phyloP scores from a whole-genome alignment of 441 rosid species.

The Breynia disticha region DNA sequence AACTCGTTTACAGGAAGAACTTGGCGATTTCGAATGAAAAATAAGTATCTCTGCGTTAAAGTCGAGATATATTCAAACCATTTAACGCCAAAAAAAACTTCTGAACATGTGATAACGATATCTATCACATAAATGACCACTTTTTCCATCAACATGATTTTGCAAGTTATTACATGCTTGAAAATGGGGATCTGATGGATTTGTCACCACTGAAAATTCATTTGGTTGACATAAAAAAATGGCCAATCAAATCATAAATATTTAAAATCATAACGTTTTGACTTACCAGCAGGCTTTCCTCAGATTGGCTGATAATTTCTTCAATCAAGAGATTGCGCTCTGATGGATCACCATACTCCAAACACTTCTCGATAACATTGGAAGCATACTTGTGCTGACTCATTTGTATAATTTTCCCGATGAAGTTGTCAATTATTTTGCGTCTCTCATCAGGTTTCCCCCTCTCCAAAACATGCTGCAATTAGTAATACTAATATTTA shows the following conservation, averaged over 20 bases:
- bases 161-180: background rate
- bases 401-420: conserved; percentile 48
- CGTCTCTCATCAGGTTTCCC: conserved; percentile 44
- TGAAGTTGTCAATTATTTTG: conserved; percentile 44
- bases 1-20: too few relatives aligned
- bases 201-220: background rate
- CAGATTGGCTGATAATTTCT: conserved; percentile 44
- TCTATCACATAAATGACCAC: too few relatives aligned
- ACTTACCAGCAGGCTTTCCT: conserved; percentile 54
- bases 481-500: background rate
- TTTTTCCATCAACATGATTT: background rate
- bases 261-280: too few relatives aligned
- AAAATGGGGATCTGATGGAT: background rate
- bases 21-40: too few relatives aligned
- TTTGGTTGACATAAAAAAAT: background rate
- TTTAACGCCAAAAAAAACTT: too few relatives aligned
- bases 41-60: too few relatives aligned
- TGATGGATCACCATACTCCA: conserved; percentile 38
- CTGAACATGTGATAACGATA: too few relatives aligned
- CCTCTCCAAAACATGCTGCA: conserved; percentile 57
- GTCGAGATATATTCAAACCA: too few relatives aligned
- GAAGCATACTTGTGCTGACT: conserved; percentile 71
- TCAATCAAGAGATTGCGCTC: conserved; percentile 46
- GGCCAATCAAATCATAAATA: too few relatives aligned
- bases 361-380: conserved; percentile 64